Evolutionary conservation across 192 early-diverging fungal genomes (phyloP), one percentile per base, ranked within the genome.

Genomic region (Chytriomyces confervae): DNA sequence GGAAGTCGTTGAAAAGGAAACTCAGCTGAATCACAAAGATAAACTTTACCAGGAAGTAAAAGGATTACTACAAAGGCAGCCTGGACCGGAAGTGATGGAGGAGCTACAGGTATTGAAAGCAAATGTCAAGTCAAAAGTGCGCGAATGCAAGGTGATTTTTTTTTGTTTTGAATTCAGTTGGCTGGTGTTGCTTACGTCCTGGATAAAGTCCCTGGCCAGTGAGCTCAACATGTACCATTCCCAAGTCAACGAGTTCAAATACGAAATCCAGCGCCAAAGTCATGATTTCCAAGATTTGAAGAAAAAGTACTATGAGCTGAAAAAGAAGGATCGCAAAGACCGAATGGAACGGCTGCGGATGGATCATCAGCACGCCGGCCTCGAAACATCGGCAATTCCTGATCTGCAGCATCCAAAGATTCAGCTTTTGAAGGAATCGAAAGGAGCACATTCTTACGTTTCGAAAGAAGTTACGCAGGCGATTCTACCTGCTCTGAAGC

Each of bases 201-300:
- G 66, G 36, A 36, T 36, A 36, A 36, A 90, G 86, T 80, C 89
- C 2, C 82, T 90, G 24, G 89, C 89, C 11, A 86, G 86, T n/a
- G 89, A 90, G 61, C 83, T 90, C 13, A 90, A 89, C 79, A 90
- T 89, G 89, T 89, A 89, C 63, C 87, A 89, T 62, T 88, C 89
- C n/a, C 89, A 90, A 84, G 82, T 85, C 7, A 88, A 86, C 74
- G 89, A 90, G 68, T 88, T 87, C 83, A 89, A 89, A 69, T 86
- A 85, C 74, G 87, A 90, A 63, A 88, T 89, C 45, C 86, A 88
- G 66, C 66, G 81, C 10, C 76, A 88, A 18, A 83, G 81, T 53
- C 80, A 85, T 7, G 86, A 89, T 72, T 75, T 86, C 70, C 87
- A 89, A 73, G 86, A 86, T 27, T 62, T 88, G 51, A 90, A 89